Evolutionary conservation across 2,329 filamentous ascomycete genomes (phyloP), one percentile per base, ranked within the genome.

Genomic region (Ilyonectria destructans): DNA sequence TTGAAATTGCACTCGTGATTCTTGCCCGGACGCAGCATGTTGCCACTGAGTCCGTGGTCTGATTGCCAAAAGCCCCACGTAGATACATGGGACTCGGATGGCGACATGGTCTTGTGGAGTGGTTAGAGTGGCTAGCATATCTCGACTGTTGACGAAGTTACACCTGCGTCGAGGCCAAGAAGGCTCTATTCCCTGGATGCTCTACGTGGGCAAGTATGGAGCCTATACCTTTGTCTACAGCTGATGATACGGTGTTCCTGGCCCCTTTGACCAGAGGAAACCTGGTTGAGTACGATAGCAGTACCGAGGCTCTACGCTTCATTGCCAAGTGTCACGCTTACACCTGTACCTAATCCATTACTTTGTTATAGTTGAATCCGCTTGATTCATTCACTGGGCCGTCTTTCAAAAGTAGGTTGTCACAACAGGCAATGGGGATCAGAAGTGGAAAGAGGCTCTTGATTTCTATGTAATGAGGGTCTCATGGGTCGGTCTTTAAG

Each of bases 311-410:
- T 43, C 37, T 43, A 43, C 15, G 37, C 37, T 43, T 43, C 37
- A 43, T 43, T 43, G 37, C 37, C 37, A n/a, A 43, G 37, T 43
- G 37, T 43, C 37, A 43, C 37, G 37, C 37, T 43, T 43, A 43
- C 37, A 43, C 37, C 37, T 43, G 37, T 43, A 43, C 37, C 37
- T 43, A 43, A 43, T 43, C 37, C 15, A 43, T 43, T 43, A 43
- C 37, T 43, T 43, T 43, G 37, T 43, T 43, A 43, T 43, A 9
- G 37, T 43, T 13, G 15, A 43, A 43, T 43, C 37, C 37, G 37
- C 37, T 43, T 43, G 37, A 43, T 43, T 43, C 37, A 43, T n/a
- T 13, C 37, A 43, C 37, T 43, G 10, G 15, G 37, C 37, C 37
- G 37, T 43, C 37, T 43, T 43, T 43, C 37, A 43, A 43, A 43